Conservation (phyloP, 2,329 filamentous ascomycete species). For the Nigrospora sphaerica region DNA sequence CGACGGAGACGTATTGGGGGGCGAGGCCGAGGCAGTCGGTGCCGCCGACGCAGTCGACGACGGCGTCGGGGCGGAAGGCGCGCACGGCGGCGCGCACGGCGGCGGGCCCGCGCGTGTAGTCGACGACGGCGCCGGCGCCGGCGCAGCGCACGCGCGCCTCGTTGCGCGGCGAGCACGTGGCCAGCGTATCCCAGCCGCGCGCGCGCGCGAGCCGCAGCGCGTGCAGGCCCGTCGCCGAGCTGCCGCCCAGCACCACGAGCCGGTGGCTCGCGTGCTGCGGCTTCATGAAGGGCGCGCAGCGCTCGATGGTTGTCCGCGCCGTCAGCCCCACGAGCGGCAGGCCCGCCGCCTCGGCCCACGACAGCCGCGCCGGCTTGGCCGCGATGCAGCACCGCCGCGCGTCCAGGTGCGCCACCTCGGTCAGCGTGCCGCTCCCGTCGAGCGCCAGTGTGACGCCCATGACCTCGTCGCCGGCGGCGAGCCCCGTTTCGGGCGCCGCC, state of each 20-base stretch:
- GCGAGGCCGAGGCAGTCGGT: conserved; percentile 1
- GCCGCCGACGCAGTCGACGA: conserved; percentile 2
- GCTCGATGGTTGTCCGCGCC: conserved; percentile 8
- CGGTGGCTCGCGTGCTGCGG: not conserved
- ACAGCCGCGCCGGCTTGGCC: conserved; percentile 7
- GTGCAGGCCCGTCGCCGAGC: conserved; percentile 12
- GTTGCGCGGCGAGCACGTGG: conserved; percentile 12
- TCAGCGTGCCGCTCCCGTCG: conserved; percentile 6
- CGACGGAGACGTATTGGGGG: not conserved
- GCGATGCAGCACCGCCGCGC: conserved; percentile 4
- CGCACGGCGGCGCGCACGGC: conserved; percentile 3
- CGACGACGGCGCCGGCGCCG: conserved; percentile 9
- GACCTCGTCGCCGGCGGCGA: conserved; percentile 8
- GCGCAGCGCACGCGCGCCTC: conserved; percentile 8
- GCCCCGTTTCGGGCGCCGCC: conserved; percentile 4
- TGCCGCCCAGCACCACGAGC: conserved; percentile 10
- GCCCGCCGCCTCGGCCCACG: conserved; percentile 9
- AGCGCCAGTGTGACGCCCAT: conserved; percentile 6
- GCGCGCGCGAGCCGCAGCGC: conserved; percentile 6
- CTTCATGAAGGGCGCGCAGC: conserved; percentile 2
- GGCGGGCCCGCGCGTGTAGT: conserved; percentile 9
- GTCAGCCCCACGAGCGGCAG: conserved; percentile 11
- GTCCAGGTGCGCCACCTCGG: conserved; percentile 5
- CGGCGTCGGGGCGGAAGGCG: conserved; percentile 1
- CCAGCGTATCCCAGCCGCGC: conserved; percentile 11